Evolutionary conservation across 202 grass and related monocot species (phyloP), one percentile per base, ranked within the genome.

Genomic region (Saccharum hybrid): DNA sequence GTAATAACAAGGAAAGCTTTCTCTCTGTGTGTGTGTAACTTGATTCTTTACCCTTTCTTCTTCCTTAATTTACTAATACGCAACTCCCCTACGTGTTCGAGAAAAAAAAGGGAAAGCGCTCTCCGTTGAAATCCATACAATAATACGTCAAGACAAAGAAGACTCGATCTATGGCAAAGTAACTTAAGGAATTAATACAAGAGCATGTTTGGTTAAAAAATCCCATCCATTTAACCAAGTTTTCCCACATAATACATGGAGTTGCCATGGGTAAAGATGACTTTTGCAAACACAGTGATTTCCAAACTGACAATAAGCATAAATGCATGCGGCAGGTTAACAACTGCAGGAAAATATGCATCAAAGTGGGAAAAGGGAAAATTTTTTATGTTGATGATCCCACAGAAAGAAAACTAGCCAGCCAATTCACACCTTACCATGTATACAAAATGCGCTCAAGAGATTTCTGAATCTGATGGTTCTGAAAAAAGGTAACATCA

Each of bases 401-500:
- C 3, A 26, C 49, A 10, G 10, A 75, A 66, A 73, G 26, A 73
- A 73, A 73, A 71, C 68, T 19, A 74, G 16, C 8, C 28, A 74
- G 31, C 1, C 15, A 88, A 62, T 6, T 63, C 54, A 84, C 18
- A 70, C 11, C 81, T 87, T 76, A 96, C 90, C 90, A 91, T 88
- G 94, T 91, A 81, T 97, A 96, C 38, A 93, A 87, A 86, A 97
- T 90, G 28, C 84, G 84, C 54, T 97, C 88, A 40, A 93, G 76
- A 69, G 90, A 93, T 79, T 93, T 97, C 66, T 97, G 94, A 88
- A 97, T 90, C 82, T 91, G 88, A 67, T 52, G 82, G 26, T 97
- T 89, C 71, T 97, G 94, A 49, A 97, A 97, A 79, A 97, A 91
- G 5, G 86, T 88, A 37, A 97, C 86, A 81, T 93, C 88, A 75